Percentiles rank a stretch among this genome's conserved stretches.
Conservation (phyloP, 257 asterid genomes). For the Avicennia marina region DNA sequence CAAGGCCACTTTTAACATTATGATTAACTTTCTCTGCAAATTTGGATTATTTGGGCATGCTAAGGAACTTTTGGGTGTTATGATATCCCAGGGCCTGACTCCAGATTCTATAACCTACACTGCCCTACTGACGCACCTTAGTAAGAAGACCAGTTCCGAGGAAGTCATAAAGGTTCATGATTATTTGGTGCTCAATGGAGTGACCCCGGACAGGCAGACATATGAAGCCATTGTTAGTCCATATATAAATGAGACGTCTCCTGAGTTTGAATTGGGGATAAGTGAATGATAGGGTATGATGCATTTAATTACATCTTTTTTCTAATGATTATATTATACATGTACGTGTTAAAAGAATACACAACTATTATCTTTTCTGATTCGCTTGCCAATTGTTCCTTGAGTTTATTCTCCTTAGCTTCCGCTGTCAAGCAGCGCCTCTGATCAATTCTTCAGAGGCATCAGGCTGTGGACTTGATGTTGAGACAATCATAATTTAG, state of each 20-base stretch:
- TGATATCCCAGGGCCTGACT: constrained; percentile 41
- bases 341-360: too few relatives aligned
- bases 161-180: constrained; percentile 58
- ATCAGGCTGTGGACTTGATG: too few relatives aligned
- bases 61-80: constrained; percentile 34
- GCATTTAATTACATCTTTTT: too few relatives aligned
- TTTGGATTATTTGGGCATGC: constrained; percentile 52
- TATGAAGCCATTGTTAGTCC: constrained; percentile 42
- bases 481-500: neutral
- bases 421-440: too few relatives aligned
- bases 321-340: too few relatives aligned
- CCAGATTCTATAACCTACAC: constrained; percentile 61
- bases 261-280: too few relatives aligned
- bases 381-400: too few relatives aligned
- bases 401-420: too few relatives aligned
- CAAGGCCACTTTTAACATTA: constrained; percentile 45
- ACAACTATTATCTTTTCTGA: too few relatives aligned
- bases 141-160: constrained; percentile 32
- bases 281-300: too few relatives aligned
- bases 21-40: constrained; percentile 56
- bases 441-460: too few relatives aligned
- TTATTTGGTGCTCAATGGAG: constrained; percentile 50
- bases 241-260: too few relatives aligned
- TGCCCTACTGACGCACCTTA: constrained; percentile 36
- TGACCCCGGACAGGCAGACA: constrained; percentile 33